Evolutionary conservation across 306 rosid genomes (phyloP), one percentile per base, ranked within the genome.

Genomic region (Spatholobus suberectus): DNA sequence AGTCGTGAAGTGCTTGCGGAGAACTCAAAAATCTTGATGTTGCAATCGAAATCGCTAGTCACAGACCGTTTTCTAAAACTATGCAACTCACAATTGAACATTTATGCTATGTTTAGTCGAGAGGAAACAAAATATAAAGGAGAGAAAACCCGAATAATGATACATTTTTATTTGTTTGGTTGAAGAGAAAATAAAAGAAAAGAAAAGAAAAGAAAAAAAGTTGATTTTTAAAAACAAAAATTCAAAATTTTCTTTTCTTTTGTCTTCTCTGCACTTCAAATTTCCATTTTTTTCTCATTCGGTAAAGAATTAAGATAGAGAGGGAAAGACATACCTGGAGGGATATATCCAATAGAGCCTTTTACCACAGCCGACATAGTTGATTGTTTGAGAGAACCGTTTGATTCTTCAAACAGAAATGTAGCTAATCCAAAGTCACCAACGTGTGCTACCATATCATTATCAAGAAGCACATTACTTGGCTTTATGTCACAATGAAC

Each of bases 291-390:
- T 46, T 1, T 46, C 18, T 29, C 32, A 29, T 29, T 29, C 32
- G 3, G 2, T 43, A 2, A 43, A 43, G 46, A 62, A 29, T 62
- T 62, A 62, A 32, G 23, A 62, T 17, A 62, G 8, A 14, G 43
- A 49, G 0, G 41, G 24, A 26, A 38, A 38, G 40, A 40, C 18
- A 37, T 57, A 78, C 77, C 77, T 38, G 38, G 78, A 38, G 77
- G 83, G 38, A 70, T 57, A 49, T 80, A 80, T 17, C 84, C 63
- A 43, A 80, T 43, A 23, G 84, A 70, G 15, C 84, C 84, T 38
- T 58, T 80, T 18, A 80, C 17, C 35, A 8, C 8, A 70, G 0
- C 44, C 70, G 84, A 52, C n/a, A 27, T 17, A 11, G 15, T 58
- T 80, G 57, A 49, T 17, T 43, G 46, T 80, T 23, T 49, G 41